Evolutionary conservation across 192 early-diverging fungal genomes (phyloP), one percentile per base, ranked within the genome.

Genomic region (Backusella tarrabulga): DNA sequence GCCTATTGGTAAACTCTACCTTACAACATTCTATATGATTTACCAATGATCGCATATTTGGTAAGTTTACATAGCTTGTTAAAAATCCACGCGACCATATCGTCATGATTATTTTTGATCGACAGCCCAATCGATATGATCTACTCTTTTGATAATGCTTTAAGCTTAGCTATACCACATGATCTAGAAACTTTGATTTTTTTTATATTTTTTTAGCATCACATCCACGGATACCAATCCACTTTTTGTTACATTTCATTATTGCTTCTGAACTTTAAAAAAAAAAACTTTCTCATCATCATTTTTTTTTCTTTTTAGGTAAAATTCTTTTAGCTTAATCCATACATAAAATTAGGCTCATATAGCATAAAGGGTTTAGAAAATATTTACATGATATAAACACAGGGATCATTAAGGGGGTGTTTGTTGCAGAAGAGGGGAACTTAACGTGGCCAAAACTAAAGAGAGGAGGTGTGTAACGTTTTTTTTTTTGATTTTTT

Each of bases 41-140:
- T 44, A 21, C 8, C 21, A 21, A 26, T 56, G 9, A 56, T n/a
- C 1, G 54, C 54, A n/a, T 21, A 56, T 56, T 56, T 56, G 26
- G 26, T 63, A 63, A 26, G 21, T 14, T 29, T 29, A 26, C 26
- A 29, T 63, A 29, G 6, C 56, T 63, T 14, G 26, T 63, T 32
- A 29, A 12, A 63, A 60, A 63, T 63, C 56, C 56, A 63, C 56
- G 56, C 56, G 56, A 63, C 56, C 50, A n/a, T 56, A 23, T 56
- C 54, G 23, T 21, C n/a, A 56, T 56, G 38, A 11, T 1, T 40
- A 40, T 56, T 63, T 11, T 63, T 26, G 56, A 63, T 63, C 56
- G 56, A 63, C 56, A 63, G 26, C 8, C 56, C 56, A 63, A 63
- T 63, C 56, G 56, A 63, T 63, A n/a, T 29, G 56, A 63, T 63